phyloP scores from a whole-genome alignment of 2,329 filamentous ascomycete genomes.

The Cercospora citrullina region DNA sequence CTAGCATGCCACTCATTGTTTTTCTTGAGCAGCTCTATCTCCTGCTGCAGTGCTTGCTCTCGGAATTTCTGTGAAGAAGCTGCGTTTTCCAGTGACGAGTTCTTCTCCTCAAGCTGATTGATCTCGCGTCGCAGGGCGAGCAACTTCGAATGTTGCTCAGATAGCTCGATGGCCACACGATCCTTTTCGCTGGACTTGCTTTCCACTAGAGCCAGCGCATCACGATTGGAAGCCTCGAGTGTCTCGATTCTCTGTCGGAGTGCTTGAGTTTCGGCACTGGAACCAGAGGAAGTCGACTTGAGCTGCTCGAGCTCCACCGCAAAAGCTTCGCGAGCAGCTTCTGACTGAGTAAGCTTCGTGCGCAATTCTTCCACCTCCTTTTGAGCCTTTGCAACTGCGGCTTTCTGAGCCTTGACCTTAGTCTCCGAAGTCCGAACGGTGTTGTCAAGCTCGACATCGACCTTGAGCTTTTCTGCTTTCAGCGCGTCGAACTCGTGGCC shows the following conservation, averaged over 20 bases:
- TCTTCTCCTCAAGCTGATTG: constrained; percentile 75
- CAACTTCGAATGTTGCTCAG: constrained; percentile 84
- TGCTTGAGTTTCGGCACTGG: constrained; percentile 71
- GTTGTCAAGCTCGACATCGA: constrained; percentile 92
- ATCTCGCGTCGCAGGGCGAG: constrained; percentile 81
- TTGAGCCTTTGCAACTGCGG: constrained; percentile 76
- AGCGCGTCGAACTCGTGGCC: constrained; percentile 80
- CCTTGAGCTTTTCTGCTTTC: constrained; percentile 81
- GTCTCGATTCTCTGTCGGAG: constrained; percentile 81
- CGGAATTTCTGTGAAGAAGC: constrained; percentile 82
- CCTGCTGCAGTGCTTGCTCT: constrained; percentile 85
- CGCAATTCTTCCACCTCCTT: constrained; percentile 81
- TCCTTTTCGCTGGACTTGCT: constrained; percentile 86
- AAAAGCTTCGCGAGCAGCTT: constrained; percentile 71
- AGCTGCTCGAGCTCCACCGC: constrained; percentile 80
- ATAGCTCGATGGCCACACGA: constrained; percentile 79
- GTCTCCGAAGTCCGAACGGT: constrained; percentile 80
- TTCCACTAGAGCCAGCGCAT: constrained; percentile 84
- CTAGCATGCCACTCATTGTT: constrained; percentile 92
- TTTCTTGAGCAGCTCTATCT: constrained; percentile 81
- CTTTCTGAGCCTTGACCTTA: constrained; percentile 77
- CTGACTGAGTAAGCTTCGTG: constrained; percentile 77
- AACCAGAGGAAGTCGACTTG: constrained; percentile 70
- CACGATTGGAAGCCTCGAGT: constrained; percentile 87
- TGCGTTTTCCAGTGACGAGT: constrained; percentile 78